Evolutionary conservation across 2,329 filamentous ascomycete genomes (phyloP), one percentile per base, ranked within the genome.

Genomic region (Teratosphaeria epicoccoides): DNA sequence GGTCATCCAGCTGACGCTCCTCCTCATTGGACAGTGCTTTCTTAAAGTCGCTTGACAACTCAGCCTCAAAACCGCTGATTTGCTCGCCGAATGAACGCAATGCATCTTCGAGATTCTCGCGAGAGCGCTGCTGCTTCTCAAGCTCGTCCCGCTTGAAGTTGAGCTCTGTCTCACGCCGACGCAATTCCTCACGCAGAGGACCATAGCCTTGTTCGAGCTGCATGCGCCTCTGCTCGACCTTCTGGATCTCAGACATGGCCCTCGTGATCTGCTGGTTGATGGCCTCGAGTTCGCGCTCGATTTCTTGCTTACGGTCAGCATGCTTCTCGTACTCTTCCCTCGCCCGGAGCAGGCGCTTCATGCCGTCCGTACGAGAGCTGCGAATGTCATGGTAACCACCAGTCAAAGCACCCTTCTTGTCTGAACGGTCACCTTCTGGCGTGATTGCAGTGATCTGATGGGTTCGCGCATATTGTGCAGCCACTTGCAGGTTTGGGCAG

Each of bases 401-500:
- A 47, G 89, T 96, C 74, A 98, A 82, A 12, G 90, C 91, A 70
- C 93, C 93, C 61, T 91, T 86, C 72, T 94, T 95, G 71, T 96
- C 94, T 1, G 89, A 90, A 26, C 88, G 88, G 69, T 97, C 91
- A 68, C 93, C 93, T 52, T 97, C 90, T 3, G 88, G 86, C 0
- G 93, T 98, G 59, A 98, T 95, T 28, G 88, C 90, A 61, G 89
- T 89, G 23, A 97, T 83, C 17, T 87, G 87, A 63, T 97, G 91
- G 61, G 87, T 95, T 63, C 91, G 82, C 22, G 93, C 88, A 66
- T 96, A 96, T 64, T 96, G 89, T 11, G 86, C 82, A 46, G 90
- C 93, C 53, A 95, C 81, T 47, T 87, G 81, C 56, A 98, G 73
- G 59, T 88, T 95, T 2, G 91, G 90, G 60, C 93, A 97, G 51